Evolutionary conservation across 768 basidiomycete genomes (phyloP).

Genomic region (Epithele typhae): DNA sequence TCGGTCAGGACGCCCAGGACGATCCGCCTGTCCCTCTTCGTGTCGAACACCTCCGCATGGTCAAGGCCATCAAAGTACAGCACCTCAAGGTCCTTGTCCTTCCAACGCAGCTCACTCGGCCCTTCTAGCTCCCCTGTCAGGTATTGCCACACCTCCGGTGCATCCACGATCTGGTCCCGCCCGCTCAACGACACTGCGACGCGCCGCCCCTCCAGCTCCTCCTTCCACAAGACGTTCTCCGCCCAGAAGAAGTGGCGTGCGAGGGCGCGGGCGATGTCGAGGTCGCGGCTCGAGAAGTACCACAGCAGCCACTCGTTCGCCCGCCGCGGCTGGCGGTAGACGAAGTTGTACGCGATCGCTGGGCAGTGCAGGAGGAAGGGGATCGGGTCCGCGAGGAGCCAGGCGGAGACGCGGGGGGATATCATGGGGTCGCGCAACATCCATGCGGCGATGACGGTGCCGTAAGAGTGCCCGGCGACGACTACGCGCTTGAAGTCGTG

Average conservation of each 20-base stretch:
- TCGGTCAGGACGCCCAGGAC: no score
- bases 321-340: constrained; percentile 48
- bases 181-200: constrained; percentile 36
- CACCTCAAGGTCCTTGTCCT: constrained; percentile 32
- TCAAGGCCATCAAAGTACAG: constrained; percentile 35
- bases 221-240: constrained; percentile 56
- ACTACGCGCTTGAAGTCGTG: constrained; percentile 37
- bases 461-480: constrained; percentile 56
- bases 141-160: constrained; percentile 34
- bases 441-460: constrained; percentile 53
- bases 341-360: constrained; percentile 59
- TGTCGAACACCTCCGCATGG: constrained; percentile 39
- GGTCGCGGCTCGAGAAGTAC: constrained; percentile 63
- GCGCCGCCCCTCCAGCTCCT: constrained; percentile 38
- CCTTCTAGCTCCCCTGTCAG: constrained; percentile 30
- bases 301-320: constrained; percentile 64
- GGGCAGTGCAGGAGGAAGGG: constrained; percentile 62
- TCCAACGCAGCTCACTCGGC: constrained; percentile 22
- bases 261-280: constrained; percentile 56
- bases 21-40: not conserved
- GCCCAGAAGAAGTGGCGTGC: constrained; percentile 64
- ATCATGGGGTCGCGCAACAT: constrained; percentile 38
- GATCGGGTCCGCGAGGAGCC: constrained; percentile 60
- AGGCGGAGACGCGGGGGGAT: constrained; percentile 34
- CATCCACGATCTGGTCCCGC: constrained; percentile 40